phyloP scores from a whole-genome alignment of 192 early-diverging fungal genomes.

The Umbelopsis ramanniana region DNA sequence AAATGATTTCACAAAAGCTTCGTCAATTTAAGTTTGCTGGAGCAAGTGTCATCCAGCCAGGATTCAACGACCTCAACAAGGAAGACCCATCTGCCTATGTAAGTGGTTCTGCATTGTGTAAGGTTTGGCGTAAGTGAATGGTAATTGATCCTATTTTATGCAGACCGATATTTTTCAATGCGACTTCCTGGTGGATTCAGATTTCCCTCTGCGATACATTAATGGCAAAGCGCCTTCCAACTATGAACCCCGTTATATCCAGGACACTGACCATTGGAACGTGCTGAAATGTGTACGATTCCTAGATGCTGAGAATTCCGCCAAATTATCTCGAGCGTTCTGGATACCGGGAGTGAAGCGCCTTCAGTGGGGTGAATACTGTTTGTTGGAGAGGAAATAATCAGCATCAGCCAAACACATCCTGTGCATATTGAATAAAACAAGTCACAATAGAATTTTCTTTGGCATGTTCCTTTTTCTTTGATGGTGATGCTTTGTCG shows the following conservation, averaged over 20 bases:
- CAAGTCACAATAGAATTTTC: neutral
- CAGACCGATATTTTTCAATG: conserved; percentile 56
- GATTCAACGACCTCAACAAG: conserved; percentile 72
- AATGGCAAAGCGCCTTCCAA: neutral
- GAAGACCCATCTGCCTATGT: conserved; percentile 69
- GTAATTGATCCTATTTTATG: neutral
- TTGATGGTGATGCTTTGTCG: neutral
- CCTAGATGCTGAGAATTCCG: conserved; percentile 62
- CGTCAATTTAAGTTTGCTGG: conserved; percentile 33
- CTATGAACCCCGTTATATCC: conserved; percentile 51
- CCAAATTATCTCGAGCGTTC: conserved; percentile 55
- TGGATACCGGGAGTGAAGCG: conserved; percentile 56
- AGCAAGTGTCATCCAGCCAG: conserved; percentile 42
- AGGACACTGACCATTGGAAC: conserved; percentile 62
- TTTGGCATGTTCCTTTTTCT: neutral
- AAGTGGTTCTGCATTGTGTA: conserved; percentile 24
- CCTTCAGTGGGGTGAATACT: conserved; percentile 65
- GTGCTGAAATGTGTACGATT: conserved; percentile 62
- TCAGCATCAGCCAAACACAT: neutral
- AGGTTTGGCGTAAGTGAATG: neutral
- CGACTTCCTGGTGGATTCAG: conserved; percentile 70
- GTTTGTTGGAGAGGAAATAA: conserved; percentile 48
- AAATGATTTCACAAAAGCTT: neutral
- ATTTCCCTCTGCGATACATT: conserved; percentile 35
- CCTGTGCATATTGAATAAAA: neutral